A percentile compares a stretch with the other conserved stretches of the same genome.
Conservation (phyloP, 768 basidiomycete genomes). For the Xerocomellus chrysenteron region DNA sequence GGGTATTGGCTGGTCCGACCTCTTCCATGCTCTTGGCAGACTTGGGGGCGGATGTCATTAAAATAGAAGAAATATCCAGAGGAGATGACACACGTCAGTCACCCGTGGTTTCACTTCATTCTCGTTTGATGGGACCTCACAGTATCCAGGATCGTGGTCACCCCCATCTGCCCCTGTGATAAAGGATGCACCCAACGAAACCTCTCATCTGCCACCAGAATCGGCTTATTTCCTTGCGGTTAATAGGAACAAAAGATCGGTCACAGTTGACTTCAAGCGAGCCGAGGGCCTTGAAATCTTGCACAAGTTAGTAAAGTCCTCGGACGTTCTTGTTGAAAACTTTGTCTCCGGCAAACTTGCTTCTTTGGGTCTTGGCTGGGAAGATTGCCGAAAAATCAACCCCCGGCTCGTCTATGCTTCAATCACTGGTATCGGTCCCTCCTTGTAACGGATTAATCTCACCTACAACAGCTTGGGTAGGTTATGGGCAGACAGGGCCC, state of each 20-base stretch:
- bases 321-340: slow-evolving; percentile 91
- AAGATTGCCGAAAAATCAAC: slow-evolving; percentile 76
- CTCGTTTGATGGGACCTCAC: slow-evolving; percentile 13
- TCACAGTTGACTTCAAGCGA: slow-evolving; percentile 86
- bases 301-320: slow-evolving; percentile 61
- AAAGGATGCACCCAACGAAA: slow-evolving; percentile 47
- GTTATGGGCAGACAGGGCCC: slow-evolving; percentile 88
- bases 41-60: slow-evolving; percentile 90
- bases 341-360: slow-evolving; percentile 84
- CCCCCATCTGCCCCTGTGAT: slow-evolving; percentile 58
- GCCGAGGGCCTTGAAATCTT: slow-evolving; percentile 75
- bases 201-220: slow-evolving; percentile 77
- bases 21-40: slow-evolving; percentile 94
- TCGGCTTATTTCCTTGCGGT: slow-evolving; percentile 89
- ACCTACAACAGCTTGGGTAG: slow-evolving; percentile 32
- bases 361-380: slow-evolving; percentile 82
- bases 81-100: slow-evolving; percentile 88
- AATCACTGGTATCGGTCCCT: slow-evolving; percentile 64
- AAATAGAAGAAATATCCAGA: slow-evolving; percentile 75
- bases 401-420: slow-evolving; percentile 83
- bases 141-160: slow-evolving; percentile 55
- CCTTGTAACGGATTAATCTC: neutral
- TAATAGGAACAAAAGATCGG: slow-evolving; percentile 87
- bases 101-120: slow-evolving; percentile 4
- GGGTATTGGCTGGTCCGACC: slow-evolving; percentile 89